Base-by-base conservation (phyloP, 495 filamentous ascomycete species). In the Podospora comata region DNA sequence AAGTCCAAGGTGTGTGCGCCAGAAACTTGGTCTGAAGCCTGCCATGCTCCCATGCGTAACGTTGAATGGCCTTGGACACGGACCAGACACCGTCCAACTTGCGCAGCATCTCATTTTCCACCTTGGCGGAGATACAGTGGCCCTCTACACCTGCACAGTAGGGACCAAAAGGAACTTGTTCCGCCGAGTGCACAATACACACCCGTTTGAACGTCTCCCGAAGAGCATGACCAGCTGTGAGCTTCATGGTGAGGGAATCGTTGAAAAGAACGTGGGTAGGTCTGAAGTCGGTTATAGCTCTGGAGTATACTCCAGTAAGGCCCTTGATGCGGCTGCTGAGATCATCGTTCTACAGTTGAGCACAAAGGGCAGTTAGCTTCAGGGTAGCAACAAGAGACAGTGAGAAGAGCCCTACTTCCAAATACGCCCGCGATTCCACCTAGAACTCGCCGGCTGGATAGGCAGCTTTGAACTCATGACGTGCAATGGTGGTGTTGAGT, bases 251-350 rank as follows among this genome's bases (percentile, higher is more conserved):
- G 30, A 76, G 60, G 16, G 75, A 65, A 23, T 77, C 75, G 54
- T 77, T 77, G 71, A 77, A 77, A 28, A 77, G 61, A 54, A 77
- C 68, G 53, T 77, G 75, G 15, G 75, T 77, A 4, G 75, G 74
- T 15, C 59, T n/a, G 68, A 75, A 76, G 0, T 23, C 7, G 18
- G 57, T 34, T 28, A 77, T 75, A 16, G 67, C 62, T 2, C 16
- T n/a, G 2, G 64, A 28, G 66, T 69, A 77, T 2, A 76, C 28
- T 20, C 57, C 3, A 44, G 73, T 32, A 0, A 76, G 48, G 11
- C 61, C 28, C 48, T 66, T 13, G 54, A 77, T 72, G 39, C 68
- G 67, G 4, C 18, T 2, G 39, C 23, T 72, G 18, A 71, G 30
- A 4, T 62, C 30, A 5, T 57, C 53, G 5, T 44, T 26, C 71